Evolutionary conservation across 495 filamentous ascomycete species (phyloP), one percentile per base, ranked within the genome.

Genomic region (Lichina pygmaea): DNA sequence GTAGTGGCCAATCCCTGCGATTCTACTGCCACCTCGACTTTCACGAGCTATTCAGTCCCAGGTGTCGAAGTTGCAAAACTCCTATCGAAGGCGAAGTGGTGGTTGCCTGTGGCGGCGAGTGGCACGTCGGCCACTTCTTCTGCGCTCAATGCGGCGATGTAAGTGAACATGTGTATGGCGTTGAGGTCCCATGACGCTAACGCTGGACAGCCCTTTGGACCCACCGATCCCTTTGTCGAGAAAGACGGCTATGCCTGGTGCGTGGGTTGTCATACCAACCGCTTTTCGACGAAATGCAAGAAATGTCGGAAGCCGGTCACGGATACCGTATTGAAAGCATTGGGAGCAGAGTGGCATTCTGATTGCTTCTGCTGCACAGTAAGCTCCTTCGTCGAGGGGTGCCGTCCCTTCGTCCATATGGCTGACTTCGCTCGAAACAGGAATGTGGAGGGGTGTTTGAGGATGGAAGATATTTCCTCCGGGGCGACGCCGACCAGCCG

Each of bases 161-260:
- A 61, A 39, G 66, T 58, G 7, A 8, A 9, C 34, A 48, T 50
- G 8, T 45, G 16, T 8, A 38, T n/a, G 47, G 41, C 49, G 47
- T 36, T 52, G 49, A 41, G 44, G 44, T 11, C 16, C 47, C 8
- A 36, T 51, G 43, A 50, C 15, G 41, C 46, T 48, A 37, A 48
- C 46, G 10, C 2, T 13, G 16, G 41, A 45, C 47, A 72, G 61
- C 84, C 86, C 13, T 94, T 94, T 57, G 77, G 78, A 55, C 64
- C 67, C 12, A 64, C 70, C 37, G 86, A 74, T 44, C 84, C 85
- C 42, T 89, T 93, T 57, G 89, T 99, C 17, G 91, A 99, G 58
- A 93, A 91, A 58, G 86, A 95, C 51, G 86, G 86, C n/a, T 95
- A 91, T 62, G 89, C 89, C 33, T 99, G 91, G 91, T 99, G 89